A percentile compares a stretch with the other conserved stretches of the same genome.
phyloP scores from a whole-genome alignment of 2,329 filamentous ascomycete genomes.

The Neodidymelliopsis sp. region DNA sequence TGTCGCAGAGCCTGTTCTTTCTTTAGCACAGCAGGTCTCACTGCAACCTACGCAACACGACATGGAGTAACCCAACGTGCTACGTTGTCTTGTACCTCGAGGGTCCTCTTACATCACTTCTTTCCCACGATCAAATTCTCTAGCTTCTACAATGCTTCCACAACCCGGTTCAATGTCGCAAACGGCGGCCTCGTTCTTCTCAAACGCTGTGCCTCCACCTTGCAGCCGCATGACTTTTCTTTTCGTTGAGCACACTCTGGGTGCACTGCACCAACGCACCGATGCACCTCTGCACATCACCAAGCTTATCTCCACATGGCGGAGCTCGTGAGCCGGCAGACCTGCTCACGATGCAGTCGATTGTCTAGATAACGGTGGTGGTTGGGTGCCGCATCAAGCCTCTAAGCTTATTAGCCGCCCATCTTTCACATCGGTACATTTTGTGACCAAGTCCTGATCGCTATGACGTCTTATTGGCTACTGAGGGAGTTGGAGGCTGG shows the following conservation, averaged over 20 bases:
- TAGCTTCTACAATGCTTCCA: constrained; percentile 8
- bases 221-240: constrained; percentile 22
- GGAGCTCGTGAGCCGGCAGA: constrained; percentile 22
- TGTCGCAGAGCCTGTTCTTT: constrained; percentile 5
- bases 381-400: constrained; percentile 39
- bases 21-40: constrained; percentile 8
- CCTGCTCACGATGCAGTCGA: constrained; percentile 12
- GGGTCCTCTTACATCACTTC: constrained; percentile 12
- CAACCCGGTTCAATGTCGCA: not conserved
- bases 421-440: constrained; percentile 38
- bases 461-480: constrained; percentile 8
- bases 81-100: constrained; percentile 9
- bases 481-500: constrained; percentile 31
- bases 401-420: constrained; percentile 44
- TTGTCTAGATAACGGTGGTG: constrained; percentile 22
- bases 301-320: constrained; percentile 26
- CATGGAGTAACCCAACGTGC: constrained; percentile 13
- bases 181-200: constrained; percentile 15
- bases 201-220: constrained; percentile 38
- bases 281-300: constrained; percentile 34
- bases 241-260: constrained; percentile 21
- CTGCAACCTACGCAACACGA: constrained; percentile 11
- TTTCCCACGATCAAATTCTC: constrained; percentile 6
- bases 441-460: constrained; percentile 32
- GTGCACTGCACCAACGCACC: constrained; percentile 18